Base-by-base conservation (phyloP, 371 early-diverging fungal species). In the Mucor piriformis region DNA sequence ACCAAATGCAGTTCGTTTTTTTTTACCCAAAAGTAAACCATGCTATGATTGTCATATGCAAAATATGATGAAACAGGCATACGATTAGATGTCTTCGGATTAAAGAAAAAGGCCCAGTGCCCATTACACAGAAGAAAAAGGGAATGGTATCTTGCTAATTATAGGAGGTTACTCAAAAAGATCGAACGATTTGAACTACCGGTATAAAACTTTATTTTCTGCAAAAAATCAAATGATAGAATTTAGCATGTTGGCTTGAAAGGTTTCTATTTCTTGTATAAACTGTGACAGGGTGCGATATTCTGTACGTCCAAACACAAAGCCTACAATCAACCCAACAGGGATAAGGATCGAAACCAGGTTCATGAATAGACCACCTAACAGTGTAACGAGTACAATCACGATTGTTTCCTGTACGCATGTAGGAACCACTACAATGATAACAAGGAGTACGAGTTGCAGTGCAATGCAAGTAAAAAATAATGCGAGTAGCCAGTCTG, bases 291-390 rank as follows among this genome's bases (percentile, higher is more conserved):
- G 16, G 2, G 70, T 33, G 13, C 60, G 40, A 21, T 66, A 54
- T 38, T 70, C 70, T 20, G 63, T 63, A 27, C 38, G 57, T 15
- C 70, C 70, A 59, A 70, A 70, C 0, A 66, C 70, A 35, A 70
- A 63, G 6, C 66, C 70, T 11, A 70, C 67, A 21, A 70, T 57
- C 3, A 70, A 24, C 6, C 58, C 53, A 3, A 69, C 35, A 11
- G 62, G 57, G 20, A 54, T 27, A 2, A 48, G 8, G 5, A 58
- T 4, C 3, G 59, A 50, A 3, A 20, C 10, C 2, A 43, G 16
- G 13, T 47, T 54, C 65, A 65, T 50, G 1, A 61, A 34, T 4
- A 49, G 7, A 34, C 50, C 42, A 11, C 54, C 61, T 27, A 69
- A 49, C 0, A 61, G 27, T 11, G 66, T 50, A 0, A 58, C 55